A percentile compares a stretch with the other conserved stretches of the same genome.
phyloP scores from a whole-genome alignment of 371 early-diverging fungal genomes.

The Entomophthora muscae region DNA sequence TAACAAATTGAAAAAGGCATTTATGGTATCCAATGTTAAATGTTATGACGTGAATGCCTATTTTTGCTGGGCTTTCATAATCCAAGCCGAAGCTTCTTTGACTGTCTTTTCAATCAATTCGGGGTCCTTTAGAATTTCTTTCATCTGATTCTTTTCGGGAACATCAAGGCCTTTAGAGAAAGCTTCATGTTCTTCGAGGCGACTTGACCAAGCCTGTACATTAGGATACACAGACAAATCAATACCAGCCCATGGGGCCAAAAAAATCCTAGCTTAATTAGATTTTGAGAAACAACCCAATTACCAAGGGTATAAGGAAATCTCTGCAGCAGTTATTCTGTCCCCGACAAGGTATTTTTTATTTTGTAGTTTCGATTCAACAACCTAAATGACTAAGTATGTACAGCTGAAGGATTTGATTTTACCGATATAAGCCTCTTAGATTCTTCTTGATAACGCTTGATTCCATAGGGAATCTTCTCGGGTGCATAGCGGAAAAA shows the following conservation, averaged over 20 bases:
- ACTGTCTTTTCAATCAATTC: background rate
- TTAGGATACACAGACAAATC: constrained; percentile 7
- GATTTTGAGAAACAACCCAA: too few species aligned
- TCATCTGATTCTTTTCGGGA: constrained; percentile 7
- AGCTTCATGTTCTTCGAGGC: constrained; percentile 5
- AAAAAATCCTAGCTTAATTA: background rate
- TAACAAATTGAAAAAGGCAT: too few species aligned
- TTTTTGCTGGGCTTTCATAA: background rate
- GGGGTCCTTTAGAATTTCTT: background rate
- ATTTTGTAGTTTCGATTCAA: constrained; percentile 12
- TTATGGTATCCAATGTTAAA: too few species aligned
- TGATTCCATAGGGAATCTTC: constrained; percentile 25
- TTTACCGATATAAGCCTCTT: constrained; percentile 17
- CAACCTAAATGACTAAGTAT: constrained; percentile 5
- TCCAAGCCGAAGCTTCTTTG: constrained; percentile 3
- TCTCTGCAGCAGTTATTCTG: constrained; percentile 4
- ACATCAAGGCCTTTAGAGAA: constrained; percentile 11
- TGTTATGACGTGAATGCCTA: too few species aligned
- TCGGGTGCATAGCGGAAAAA: constrained; percentile 23
- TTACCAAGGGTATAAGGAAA: constrained; percentile 4
- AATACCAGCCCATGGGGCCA: background rate
- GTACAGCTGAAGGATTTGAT: background rate
- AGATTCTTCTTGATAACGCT: constrained; percentile 24
- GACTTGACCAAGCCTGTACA: constrained; percentile 9
- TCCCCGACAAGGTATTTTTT: constrained; percentile 18